phyloP scores from a whole-genome alignment of 768 basidiomycete genomes.

The Trametes cingulata region DNA sequence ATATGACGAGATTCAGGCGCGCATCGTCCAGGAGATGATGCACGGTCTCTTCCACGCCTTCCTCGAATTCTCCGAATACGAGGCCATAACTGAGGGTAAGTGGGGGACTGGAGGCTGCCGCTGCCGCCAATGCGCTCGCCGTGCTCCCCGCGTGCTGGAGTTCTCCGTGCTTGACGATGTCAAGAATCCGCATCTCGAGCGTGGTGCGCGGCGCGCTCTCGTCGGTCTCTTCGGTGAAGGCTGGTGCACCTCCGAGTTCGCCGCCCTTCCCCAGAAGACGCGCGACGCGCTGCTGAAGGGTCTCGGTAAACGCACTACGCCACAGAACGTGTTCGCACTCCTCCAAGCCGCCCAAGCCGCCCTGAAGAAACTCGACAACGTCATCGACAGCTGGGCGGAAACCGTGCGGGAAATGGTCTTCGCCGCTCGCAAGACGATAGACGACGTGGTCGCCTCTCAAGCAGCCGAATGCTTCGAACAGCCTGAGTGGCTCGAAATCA shows the following conservation, averaged over 20 bases:
- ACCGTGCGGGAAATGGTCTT: constrained; percentile 67
- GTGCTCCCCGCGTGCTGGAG: constrained; percentile 80
- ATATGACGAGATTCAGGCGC: constrained; percentile 76
- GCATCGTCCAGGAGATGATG: constrained; percentile 84
- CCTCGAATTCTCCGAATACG: constrained; percentile 77
- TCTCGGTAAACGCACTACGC: constrained; percentile 66
- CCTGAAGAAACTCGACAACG: constrained; percentile 49
- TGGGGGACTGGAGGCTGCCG: constrained; percentile 87
- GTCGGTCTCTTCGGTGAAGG: constrained; percentile 86
- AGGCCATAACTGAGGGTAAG: constrained; percentile 66
- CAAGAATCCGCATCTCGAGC: constrained; percentile 66
- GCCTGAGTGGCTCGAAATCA: constrained; percentile 71
- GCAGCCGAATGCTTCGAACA: constrained; percentile 67
- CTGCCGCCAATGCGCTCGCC: constrained; percentile 79
- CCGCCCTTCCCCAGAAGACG: constrained; percentile 61
- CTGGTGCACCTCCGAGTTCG: constrained; percentile 86
- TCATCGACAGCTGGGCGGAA: constrained; percentile 75
- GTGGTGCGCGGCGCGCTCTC: constrained; percentile 71
- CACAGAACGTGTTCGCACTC: constrained; percentile 65
- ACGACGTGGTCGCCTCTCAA: constrained; percentile 59
- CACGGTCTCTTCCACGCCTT: constrained; percentile 89
- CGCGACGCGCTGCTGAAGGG: constrained; percentile 73
- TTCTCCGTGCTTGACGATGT: constrained; percentile 81
- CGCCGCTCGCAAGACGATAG: constrained; percentile 58
- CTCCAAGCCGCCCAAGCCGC: constrained; percentile 69